Evolutionary conservation across 179 eudicot genomes (phyloP), one percentile per base, ranked within the genome.

Genomic region (Gypsophila paniculata): DNA sequence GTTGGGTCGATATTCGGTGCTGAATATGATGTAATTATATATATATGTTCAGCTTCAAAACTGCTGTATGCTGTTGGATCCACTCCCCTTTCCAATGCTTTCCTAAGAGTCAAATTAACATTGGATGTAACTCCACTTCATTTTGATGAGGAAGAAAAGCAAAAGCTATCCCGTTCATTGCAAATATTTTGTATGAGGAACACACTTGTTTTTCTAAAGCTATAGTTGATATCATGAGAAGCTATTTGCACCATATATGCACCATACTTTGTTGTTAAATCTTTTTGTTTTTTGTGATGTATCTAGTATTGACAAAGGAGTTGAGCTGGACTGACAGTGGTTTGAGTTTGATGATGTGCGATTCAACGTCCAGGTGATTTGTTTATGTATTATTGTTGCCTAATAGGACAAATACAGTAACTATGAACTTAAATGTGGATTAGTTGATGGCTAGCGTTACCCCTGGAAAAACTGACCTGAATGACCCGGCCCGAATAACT

Each of bases 341-440:
- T 81, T 87, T 76, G 99, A 94, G 82, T 94, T 94, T 79, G 91
- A 87, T 78, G 99, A 94, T 71, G 87, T 94, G 62, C 91, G 96
- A 51, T 94, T 83, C 75, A 96, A 94, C 76, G 79, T 87, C 76
- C 99, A 89, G 99, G 97, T 93, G 72, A 80, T 46, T 58, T 63
- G 9, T 22, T 54, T 64, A 21, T 67, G 12, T 57, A 26, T 4
- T 32, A 11, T 42, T 59, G 25, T 12, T 65, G 32, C 38, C 48
- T 68, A 5, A 59, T 76, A 61, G 54, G 23, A 17, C 49, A 49
- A 26, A 46, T 59, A 49, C 63, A 1, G 22, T 2, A 12, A 29
- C 46, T 15, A 48, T 42, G 10, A 3, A 39, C 19, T 54, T 49
- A 63, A 38, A 61, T 29, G 39, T 53, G 70, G 11, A 10, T 59